phyloP scores from a whole-genome alignment of 2,329 filamentous ascomycete species.

The Diaporthe vexans region DNA sequence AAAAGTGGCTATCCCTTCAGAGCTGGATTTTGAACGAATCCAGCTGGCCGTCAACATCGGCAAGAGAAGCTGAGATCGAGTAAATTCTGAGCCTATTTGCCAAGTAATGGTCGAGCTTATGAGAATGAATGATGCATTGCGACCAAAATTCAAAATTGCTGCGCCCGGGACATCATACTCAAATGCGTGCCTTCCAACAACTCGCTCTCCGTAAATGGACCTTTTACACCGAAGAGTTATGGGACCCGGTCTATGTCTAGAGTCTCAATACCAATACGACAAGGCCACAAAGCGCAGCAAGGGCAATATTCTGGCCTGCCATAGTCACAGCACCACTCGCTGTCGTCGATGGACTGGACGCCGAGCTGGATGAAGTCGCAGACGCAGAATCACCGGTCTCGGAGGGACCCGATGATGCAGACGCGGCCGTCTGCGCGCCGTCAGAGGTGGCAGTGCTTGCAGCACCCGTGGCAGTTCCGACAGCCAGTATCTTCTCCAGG shows the following conservation, averaged over 20 bases:
- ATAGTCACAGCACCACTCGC: background rate
- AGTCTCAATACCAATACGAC: conserved; percentile 2
- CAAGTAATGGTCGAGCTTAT: too few relatives aligned
- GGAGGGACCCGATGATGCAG: background rate
- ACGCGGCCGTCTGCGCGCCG: background rate
- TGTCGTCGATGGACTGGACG: background rate
- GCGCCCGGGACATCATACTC: too few relatives aligned
- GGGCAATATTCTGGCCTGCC: background rate
- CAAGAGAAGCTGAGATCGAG: too few relatives aligned
- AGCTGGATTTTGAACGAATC: too few relatives aligned
- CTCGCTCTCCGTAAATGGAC: too few relatives aligned
- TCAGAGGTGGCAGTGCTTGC: background rate
- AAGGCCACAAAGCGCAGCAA: conserved; percentile 21
- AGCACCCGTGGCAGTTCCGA: background rate
- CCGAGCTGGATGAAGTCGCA: background rate
- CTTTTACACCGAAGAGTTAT: background rate
- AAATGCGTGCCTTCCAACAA: too few relatives aligned
- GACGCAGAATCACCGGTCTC: conserved; percentile 3
- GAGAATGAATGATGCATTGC: too few relatives aligned
- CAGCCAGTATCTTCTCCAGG: conserved; percentile 21
- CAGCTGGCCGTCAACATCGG: too few relatives aligned
- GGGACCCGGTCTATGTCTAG: too few relatives aligned
- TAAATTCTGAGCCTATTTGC: too few relatives aligned
- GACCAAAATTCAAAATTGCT: too few relatives aligned
- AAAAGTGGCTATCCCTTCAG: too few relatives aligned